phyloP scores from a whole-genome alignment of 169 alveolate genomes.

The Perkinsus chesapeaki region DNA sequence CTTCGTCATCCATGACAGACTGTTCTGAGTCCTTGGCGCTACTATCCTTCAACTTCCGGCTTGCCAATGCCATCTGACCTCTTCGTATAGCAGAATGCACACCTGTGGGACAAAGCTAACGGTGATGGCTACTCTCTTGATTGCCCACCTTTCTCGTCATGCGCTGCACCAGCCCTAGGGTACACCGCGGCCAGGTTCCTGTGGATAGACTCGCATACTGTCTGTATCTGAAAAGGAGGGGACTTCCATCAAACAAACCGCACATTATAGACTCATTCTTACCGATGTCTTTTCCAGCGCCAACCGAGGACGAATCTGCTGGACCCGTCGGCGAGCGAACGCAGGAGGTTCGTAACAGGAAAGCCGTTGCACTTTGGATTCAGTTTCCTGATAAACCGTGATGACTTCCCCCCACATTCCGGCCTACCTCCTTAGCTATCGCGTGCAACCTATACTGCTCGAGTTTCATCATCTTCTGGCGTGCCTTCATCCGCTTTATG shows the following conservation, averaged over 20 bases:
- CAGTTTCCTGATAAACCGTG: background rate
- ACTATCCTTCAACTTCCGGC: background rate
- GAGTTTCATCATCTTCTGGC: background rate
- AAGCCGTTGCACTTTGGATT: background rate
- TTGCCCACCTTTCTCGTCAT: background rate
- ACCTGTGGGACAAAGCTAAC: background rate
- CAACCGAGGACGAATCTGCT: background rate
- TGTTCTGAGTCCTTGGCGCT: background rate
- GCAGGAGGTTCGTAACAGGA: background rate
- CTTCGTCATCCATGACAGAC: background rate
- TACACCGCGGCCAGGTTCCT: background rate
- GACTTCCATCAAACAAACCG: background rate
- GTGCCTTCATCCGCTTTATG: background rate
- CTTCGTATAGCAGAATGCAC: background rate
- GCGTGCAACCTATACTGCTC: background rate
- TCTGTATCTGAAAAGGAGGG: background rate
- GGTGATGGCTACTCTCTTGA: too few species aligned
- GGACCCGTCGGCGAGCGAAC: background rate
- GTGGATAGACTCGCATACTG: background rate
- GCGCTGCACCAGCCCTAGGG: background rate
- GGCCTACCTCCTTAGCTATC: background rate
- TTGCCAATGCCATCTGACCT: background rate
- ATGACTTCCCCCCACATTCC: background rate
- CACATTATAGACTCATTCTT: background rate
- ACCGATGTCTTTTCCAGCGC: background rate